Evolutionary conservation across 2,329 filamentous ascomycete species (phyloP), one percentile per base, ranked within the genome.

Genomic region (Calonectria pseudoturangicola): DNA sequence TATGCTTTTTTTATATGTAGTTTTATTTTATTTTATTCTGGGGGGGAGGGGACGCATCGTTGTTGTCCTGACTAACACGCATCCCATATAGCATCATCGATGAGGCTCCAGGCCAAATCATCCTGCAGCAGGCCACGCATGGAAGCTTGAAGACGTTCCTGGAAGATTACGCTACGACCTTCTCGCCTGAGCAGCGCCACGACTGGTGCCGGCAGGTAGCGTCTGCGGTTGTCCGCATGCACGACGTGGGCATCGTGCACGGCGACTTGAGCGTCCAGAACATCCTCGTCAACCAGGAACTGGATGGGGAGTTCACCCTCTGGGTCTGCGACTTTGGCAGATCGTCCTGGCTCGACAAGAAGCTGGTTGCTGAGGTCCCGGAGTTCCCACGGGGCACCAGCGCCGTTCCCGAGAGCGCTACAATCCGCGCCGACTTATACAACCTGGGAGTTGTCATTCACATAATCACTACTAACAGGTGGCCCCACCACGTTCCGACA

Each of bases 241-340:
- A 58, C n/a, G 15, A 25, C 10, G n/a, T 25, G 12, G 54, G 54
- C 54, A 39, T 58, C 54, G 36, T 58, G 30, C 54, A 58, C 12
- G 54, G n/a, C n/a, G 54, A 58, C 10, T 33, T 58, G 12, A 10
- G 13, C 30, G 54, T 12, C 54, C 30, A 58, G 18, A 58, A 58
- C n/a, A 58, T 58, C 54, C 30, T 58, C 21, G 54, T 58, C 10
- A 39, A 58, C 54, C 54, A 39, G 33, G 54, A 39, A 13, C 30
- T n/a, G 6, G 54, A 39, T 7, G 54, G 30, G 5, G 54, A 58
- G 54, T 36, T 39, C 30, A 25, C 6, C 30, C 54, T 58, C 30
- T 58, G 54, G 54, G 13, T 58, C 12, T 39, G 18, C 21, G 54
- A 58, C 18, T 58, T 58, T 58, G 54, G 54, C 13, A 36, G 36